These are phyloP conservation scores for Ophiostoma quercus DNA, from an alignment of 2,329 filamentous ascomycete species.

Conservation along the genomic window DNA sequence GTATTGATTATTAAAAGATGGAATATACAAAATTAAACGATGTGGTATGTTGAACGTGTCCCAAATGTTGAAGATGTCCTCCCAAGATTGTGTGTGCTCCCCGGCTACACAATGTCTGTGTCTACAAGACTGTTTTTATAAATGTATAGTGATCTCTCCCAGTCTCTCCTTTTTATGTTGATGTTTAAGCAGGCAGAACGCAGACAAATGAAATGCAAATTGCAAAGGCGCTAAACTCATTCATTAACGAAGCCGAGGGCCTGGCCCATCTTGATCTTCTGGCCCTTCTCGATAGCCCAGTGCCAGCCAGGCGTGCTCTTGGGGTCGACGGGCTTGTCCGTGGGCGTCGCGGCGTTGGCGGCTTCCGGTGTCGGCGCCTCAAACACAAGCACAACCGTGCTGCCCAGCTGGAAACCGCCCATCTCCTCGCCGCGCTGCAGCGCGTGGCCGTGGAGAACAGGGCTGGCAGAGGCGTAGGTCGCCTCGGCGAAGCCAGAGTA, in stretches of 20 bases:
- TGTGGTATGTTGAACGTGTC: conserved; percentile 22
- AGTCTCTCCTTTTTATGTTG: neutral
- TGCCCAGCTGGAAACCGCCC: conserved; percentile 94
- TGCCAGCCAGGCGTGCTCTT: conserved; percentile 65
- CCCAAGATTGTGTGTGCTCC: conserved; percentile 5
- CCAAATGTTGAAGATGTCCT: conserved; percentile 22
- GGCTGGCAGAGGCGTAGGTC: conserved; percentile 73
- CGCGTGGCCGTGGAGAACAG: conserved; percentile 74
- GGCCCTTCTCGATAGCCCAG: conserved; percentile 83
- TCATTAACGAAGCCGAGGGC: conserved; percentile 68
- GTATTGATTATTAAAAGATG: conserved; percentile 6
- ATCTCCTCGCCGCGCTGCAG: conserved; percentile 88
- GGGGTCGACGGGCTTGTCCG: conserved; percentile 42
- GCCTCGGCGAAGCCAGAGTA: conserved; percentile 93
- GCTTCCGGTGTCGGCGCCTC: conserved; percentile 63
- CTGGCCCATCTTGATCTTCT: conserved; percentile 84
- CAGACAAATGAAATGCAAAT: neutral
- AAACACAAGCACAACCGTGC: conserved; percentile 91
- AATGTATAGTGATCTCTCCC: neutral
- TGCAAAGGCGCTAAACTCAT: conserved; percentile 24
- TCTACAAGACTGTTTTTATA: neutral
- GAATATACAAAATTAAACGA: neutral
- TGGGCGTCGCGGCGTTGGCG: conserved; percentile 32
- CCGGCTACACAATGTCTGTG: neutral
- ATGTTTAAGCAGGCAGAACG: neutral